Percentiles rank a stretch among this genome's conserved stretches.
Evolutionary conservation across 169 alveolate species (phyloP).

Genomic region (Babesia caballi): DNA sequence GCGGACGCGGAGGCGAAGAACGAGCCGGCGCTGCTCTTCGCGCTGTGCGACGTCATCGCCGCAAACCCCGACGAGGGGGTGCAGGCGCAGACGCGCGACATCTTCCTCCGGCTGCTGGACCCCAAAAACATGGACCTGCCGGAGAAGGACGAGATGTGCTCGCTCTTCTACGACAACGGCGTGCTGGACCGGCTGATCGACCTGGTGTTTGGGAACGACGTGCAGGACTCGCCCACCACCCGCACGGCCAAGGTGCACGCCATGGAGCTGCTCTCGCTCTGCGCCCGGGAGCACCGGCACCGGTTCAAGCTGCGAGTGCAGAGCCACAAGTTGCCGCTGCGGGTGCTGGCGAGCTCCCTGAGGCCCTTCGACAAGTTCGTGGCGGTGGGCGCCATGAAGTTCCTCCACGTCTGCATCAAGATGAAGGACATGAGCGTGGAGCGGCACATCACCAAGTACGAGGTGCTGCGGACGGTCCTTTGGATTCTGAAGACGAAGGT

Average conservation of each 20-base stretch:
- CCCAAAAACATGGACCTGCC: conserved; percentile 79
- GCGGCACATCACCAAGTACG: conserved; percentile 50
- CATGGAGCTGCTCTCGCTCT: conserved; percentile 69
- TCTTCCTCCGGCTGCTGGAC: conserved; percentile 64
- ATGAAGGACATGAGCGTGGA: conserved; percentile 66
- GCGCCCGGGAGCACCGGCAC: conserved; percentile 75
- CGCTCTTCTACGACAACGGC: conserved; percentile 74
- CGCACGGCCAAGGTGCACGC: conserved; percentile 62
- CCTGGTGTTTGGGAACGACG: conserved; percentile 23
- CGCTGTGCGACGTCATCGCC: conserved; percentile 46
- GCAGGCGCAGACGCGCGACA: conserved; percentile 56
- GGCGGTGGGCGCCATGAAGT: conserved; percentile 71
- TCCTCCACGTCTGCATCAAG: conserved; percentile 67
- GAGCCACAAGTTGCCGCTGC: conserved; percentile 71
- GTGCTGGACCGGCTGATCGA: conserved; percentile 67
- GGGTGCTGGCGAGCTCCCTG: conserved; percentile 52
- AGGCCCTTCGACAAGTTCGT: conserved; percentile 72
- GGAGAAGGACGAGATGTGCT: conserved; percentile 75
- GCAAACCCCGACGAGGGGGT: conserved; percentile 36
- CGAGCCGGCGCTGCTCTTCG: conserved; percentile 36
- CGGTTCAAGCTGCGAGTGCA: conserved; percentile 74
- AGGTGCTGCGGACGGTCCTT: conserved; percentile 49
- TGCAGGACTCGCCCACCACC: conserved; percentile 8
- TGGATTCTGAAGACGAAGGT: conserved; percentile 61
- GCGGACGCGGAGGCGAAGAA: conserved; percentile 51